Evolutionary conservation across 139 green algal species (phyloP).

Genomic region (Diplosphaera chodatii): DNA sequence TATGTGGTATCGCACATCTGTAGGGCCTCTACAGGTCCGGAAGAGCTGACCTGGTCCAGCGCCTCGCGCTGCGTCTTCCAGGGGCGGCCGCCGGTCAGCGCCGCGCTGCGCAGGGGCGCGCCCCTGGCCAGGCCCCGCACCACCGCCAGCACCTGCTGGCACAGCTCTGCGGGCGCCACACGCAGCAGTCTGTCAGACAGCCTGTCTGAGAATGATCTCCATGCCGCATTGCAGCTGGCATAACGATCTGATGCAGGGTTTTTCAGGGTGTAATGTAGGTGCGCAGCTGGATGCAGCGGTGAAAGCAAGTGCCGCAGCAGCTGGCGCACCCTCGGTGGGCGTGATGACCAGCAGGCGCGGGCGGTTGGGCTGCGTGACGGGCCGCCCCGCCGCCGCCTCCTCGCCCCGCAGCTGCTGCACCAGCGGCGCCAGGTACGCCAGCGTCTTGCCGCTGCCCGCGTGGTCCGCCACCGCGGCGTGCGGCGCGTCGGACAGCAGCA

Average conservation of each 20-base stretch:
- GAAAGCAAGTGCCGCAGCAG: too few relatives aligned
- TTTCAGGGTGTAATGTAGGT: too few relatives aligned
- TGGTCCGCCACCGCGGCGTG: conserved; percentile 70
- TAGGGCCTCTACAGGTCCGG: too few relatives aligned
- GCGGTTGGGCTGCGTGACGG: conserved; percentile 13
- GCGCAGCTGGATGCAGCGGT: too few relatives aligned
- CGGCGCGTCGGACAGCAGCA: neutral
- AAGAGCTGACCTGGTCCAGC: conserved; percentile 23
- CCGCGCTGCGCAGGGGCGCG: conserved; percentile 30
- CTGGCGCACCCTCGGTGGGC: conserved; percentile 50
- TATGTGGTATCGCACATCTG: too few relatives aligned
- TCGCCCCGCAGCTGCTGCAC: conserved; percentile 48
- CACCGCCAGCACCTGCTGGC: conserved; percentile 44
- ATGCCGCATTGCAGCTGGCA: too few relatives aligned
- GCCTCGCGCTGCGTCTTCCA: conserved; percentile 57
- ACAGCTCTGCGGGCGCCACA: conserved; percentile 48
- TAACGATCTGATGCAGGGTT: too few relatives aligned
- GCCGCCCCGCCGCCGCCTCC: conserved; percentile 28
- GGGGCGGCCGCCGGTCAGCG: conserved; percentile 59
- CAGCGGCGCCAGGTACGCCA: conserved; percentile 80
- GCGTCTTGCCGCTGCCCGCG: conserved; percentile 83
- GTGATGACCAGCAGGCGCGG: conserved; percentile 47
- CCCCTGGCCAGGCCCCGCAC: conserved; percentile 30
- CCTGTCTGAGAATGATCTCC: too few relatives aligned
- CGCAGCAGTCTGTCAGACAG: too few relatives aligned